Percentiles rank a stretch among this genome's conserved stretches.
Evolutionary conservation across 306 rosid genomes (phyloP).

Genomic region (Acmispon strigosus): DNA sequence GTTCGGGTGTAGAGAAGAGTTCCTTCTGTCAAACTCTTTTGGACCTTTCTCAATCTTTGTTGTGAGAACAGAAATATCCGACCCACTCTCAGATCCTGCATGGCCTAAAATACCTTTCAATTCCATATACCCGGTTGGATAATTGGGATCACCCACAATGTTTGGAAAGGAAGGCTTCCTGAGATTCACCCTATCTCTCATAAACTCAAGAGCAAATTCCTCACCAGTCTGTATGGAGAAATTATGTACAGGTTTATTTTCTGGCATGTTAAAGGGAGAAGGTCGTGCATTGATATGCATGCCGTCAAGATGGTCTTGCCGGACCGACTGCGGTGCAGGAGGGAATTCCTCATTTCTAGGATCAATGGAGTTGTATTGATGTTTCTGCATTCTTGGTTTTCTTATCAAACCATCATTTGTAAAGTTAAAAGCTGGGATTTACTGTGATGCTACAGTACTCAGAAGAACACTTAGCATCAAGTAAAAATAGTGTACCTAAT

Average conservation of each 20-base stretch:
- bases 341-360: conserved; percentile 49
- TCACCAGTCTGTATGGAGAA: conserved; percentile 81
- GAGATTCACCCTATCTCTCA: conserved; percentile 65
- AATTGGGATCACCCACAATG: conserved; percentile 38
- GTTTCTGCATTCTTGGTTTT: conserved; percentile 39
- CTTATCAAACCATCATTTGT: conserved; percentile 32
- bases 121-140: conserved; percentile 22
- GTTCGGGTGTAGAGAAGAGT: conserved; percentile 33
- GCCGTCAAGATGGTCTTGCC: conserved; percentile 43
- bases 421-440: conserved; percentile 10
- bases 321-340: conserved; percentile 36
- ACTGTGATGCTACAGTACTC: neutral
- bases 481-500: neutral
- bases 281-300: conserved; percentile 42
- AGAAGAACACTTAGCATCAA: neutral
- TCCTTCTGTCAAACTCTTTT: conserved; percentile 41
- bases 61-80: conserved; percentile 37
- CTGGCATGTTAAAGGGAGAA: conserved; percentile 37
- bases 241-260: conserved; percentile 51
- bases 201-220: conserved; percentile 79
- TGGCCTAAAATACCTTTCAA: conserved; percentile 37
- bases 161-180: conserved; percentile 42
- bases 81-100: conserved; percentile 42
- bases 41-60: conserved; percentile 33
- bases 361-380: conserved; percentile 40